These are phyloP conservation scores for Lipomyces sp. DNA, from an alignment of 805 yeast species.

Conservation along the genomic window DNA sequence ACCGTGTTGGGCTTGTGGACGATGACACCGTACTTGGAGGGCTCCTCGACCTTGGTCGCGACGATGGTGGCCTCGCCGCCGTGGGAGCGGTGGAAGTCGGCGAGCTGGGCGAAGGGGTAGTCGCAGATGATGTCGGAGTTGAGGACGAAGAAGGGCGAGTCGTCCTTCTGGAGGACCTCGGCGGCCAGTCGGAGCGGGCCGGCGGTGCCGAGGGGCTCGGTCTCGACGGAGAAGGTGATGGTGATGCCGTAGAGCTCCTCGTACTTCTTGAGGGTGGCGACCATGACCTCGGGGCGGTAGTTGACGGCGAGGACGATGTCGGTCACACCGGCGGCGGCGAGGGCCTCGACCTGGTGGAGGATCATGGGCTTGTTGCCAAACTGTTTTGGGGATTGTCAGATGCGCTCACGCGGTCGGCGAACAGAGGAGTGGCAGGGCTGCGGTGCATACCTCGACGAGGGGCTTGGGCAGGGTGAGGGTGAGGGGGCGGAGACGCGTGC, in stretches of 20 bases:
- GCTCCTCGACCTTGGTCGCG: slow-evolving; percentile 99
- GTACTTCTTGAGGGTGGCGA: slow-evolving; percentile 86
- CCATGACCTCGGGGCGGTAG: slow-evolving; percentile 99
- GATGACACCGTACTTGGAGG: slow-evolving; percentile 98
- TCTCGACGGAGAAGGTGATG: slow-evolving; percentile 96
- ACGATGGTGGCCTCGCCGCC: slow-evolving; percentile 98
- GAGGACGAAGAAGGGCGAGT: slow-evolving; percentile 93
- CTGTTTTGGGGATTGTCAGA: slow-evolving; percentile 41
- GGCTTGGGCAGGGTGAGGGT: slow-evolving; percentile 37
- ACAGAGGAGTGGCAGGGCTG: slow-evolving; percentile 1
- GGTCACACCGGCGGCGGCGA: slow-evolving; percentile 97
- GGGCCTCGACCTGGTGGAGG: slow-evolving; percentile 95
- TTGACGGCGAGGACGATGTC: slow-evolving; percentile 98
- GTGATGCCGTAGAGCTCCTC: slow-evolving; percentile 91
- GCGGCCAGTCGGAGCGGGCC: slow-evolving; percentile 99
- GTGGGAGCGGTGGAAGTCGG: slow-evolving; percentile 88
- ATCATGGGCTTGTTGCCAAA: slow-evolving; percentile 99
- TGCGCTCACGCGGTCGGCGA: not conserved
- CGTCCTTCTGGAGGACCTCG: slow-evolving; percentile 86
- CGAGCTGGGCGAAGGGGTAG: slow-evolving; percentile 92
- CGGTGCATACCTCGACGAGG: slow-evolving; percentile 31
- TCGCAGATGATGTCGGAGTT: slow-evolving; percentile 99
- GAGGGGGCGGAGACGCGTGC: slow-evolving; percentile 99
- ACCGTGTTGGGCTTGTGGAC: slow-evolving; percentile 95
- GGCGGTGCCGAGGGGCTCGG: slow-evolving; percentile 99